Evolutionary conservation across 2,329 filamentous ascomycete species (phyloP).

Genomic region (Lecanosticta acicola): DNA sequence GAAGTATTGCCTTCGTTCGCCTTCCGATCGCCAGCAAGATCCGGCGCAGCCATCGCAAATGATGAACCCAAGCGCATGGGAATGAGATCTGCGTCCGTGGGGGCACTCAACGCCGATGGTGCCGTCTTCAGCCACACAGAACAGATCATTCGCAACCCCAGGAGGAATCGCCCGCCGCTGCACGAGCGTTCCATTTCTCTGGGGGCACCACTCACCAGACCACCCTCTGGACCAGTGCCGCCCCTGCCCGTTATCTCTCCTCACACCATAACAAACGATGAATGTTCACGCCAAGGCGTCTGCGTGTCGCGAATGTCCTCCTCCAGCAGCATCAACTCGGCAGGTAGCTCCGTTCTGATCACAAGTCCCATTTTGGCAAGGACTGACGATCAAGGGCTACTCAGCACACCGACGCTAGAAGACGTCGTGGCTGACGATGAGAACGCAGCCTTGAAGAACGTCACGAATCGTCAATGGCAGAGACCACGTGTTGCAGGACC

Average conservation of each 20-base stretch:
- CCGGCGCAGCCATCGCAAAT: slow-evolving; percentile 21
- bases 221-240: slow-evolving; percentile 39
- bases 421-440: slow-evolving; percentile 25
- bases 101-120: slow-evolving; percentile 19
- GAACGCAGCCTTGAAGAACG: slow-evolving; percentile 32
- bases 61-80: slow-evolving; percentile 10
- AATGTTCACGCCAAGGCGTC: slow-evolving; percentile 13
- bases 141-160: slow-evolving; percentile 7
- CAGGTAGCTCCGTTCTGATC: slow-evolving; percentile 38
- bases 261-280: slow-evolving; percentile 4
- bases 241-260: slow-evolving; percentile 36
- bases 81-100: slow-evolving; percentile 26
- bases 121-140: slow-evolving; percentile 13
- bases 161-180: slow-evolving; percentile 17
- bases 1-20: slow-evolving; percentile 26
- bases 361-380: slow-evolving; percentile 33
- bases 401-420: slow-evolving; percentile 25
- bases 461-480: slow-evolving; percentile 34
- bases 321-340: slow-evolving; percentile 39
- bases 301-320: slow-evolving; percentile 36
- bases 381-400: slow-evolving; percentile 13
- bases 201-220: slow-evolving; percentile 33
- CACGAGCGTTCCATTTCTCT: slow-evolving; percentile 32
- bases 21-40: slow-evolving; percentile 22
- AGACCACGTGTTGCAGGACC: slow-evolving; percentile 25